phyloP scores from a whole-genome alignment of 352 stramenopile species.

The Phytophthora brassicae region DNA sequence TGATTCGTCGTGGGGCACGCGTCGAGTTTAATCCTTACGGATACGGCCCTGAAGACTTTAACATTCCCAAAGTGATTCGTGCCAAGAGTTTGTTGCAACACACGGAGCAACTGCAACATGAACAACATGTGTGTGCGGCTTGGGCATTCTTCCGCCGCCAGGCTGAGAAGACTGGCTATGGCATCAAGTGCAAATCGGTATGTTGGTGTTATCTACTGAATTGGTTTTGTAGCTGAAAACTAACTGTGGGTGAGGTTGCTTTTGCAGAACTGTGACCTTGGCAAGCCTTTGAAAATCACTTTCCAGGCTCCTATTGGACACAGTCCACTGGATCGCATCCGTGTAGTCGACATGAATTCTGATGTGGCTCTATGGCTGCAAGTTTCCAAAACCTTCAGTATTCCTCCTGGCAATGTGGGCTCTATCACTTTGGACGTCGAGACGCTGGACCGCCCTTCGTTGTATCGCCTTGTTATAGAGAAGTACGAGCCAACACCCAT shows the following conservation, averaged over 20 bases:
- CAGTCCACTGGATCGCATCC: conserved; percentile 77
- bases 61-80: conserved; percentile 77
- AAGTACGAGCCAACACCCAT: conserved; percentile 82
- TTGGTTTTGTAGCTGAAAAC: not conserved
- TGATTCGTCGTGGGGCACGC: conserved; percentile 67
- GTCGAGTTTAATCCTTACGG: conserved; percentile 86
- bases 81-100: conserved; percentile 86
- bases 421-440: conserved; percentile 84
- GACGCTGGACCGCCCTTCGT: conserved; percentile 71
- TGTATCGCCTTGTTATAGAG: conserved; percentile 88
- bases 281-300: conserved; percentile 75
- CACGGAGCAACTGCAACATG: conserved; percentile 84
- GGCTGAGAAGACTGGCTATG: conserved; percentile 63
- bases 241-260: conserved; percentile 5
- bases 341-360: conserved; percentile 86
- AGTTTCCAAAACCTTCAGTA: conserved; percentile 82
- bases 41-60: conserved; percentile 84
- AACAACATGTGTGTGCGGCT: conserved; percentile 71
- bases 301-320: conserved; percentile 74
- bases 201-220: conserved; percentile 7
- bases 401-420: conserved; percentile 73
- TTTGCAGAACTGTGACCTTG: conserved; percentile 72
- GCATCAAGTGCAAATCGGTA: conserved; percentile 76
- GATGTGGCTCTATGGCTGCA: conserved; percentile 81
- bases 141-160: conserved; percentile 83